phyloP scores from a whole-genome alignment of 139 green algal species.

The Choricystis sp. region DNA sequence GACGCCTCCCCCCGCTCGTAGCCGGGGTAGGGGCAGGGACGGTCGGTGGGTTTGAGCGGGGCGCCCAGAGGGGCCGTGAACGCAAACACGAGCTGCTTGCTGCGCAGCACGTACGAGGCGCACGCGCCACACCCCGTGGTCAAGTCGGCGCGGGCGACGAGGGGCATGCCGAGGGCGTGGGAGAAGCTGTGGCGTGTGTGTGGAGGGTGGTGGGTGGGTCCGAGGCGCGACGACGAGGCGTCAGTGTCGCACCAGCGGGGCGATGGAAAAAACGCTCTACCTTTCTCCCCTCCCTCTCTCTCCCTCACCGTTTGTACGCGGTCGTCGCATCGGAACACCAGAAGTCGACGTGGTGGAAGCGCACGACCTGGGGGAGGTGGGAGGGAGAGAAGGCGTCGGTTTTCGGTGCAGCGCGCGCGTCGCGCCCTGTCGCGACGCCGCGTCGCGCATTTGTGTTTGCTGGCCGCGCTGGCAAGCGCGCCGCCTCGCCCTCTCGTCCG shows the following conservation, averaged over 20 bases:
- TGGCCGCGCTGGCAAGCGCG: too few species aligned
- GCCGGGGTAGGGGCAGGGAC: constrained; percentile 10
- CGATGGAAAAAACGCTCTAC: not conserved
- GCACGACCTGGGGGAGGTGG: constrained; percentile 14
- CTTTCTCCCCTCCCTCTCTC: not conserved
- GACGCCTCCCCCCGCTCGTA: constrained; percentile 41
- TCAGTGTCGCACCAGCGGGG: not conserved
- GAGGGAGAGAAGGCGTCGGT: not conserved
- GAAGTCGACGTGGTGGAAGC: constrained; percentile 93
- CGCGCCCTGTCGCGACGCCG: too few species aligned
- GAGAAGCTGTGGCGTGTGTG: constrained; percentile 48
- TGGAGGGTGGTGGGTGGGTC: not conserved
- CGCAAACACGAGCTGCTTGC: constrained; percentile 71
- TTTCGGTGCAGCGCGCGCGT: too few species aligned
- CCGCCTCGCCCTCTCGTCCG: too few species aligned
- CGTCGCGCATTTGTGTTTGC: constrained; percentile 15
- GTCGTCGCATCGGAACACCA: constrained; percentile 82
- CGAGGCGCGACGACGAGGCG: not conserved
- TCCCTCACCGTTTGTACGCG: constrained; percentile 40
- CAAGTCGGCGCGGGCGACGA: constrained; percentile 77
- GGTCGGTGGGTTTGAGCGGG: constrained; percentile 8
- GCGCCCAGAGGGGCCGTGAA: constrained; percentile 80
- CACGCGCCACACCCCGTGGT: constrained; percentile 69
- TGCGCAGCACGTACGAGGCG: constrained; percentile 67
- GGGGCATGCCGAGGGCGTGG: constrained; percentile 75